These are phyloP conservation scores for Paraphysoderma sedebokerense DNA, from an alignment of 371 early-diverging fungal species.

Conservation along the genomic window DNA sequence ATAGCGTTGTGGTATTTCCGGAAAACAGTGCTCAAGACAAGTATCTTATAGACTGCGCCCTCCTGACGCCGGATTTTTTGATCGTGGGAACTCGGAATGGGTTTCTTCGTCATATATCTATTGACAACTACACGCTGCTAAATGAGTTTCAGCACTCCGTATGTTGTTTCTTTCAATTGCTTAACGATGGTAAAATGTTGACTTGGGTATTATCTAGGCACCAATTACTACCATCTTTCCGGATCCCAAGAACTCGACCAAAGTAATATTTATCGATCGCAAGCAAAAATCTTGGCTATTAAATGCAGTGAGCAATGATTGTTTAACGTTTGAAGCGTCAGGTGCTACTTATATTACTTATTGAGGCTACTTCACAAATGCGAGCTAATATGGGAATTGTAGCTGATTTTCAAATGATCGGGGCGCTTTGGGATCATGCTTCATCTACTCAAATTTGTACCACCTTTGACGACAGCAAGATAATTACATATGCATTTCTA, in stretches of 20 bases:
- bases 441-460: too few species aligned
- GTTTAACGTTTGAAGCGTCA: conserved; percentile 5
- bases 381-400: too few species aligned
- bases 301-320: conserved; percentile 12
- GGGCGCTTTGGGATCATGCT: too few species aligned
- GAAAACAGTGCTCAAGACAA: conserved; percentile 8
- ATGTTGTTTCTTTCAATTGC: too few species aligned
- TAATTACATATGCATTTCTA: too few species aligned
- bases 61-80: conserved; percentile 17
- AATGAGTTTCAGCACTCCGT: conserved; percentile 17
- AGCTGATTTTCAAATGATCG: too few species aligned
- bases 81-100: conserved; percentile 17
- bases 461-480: too few species aligned
- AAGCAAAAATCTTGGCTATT: conserved; percentile 3
- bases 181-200: too few species aligned
- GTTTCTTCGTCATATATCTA: conserved; percentile 9
- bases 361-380: too few species aligned
- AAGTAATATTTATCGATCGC: neutral
- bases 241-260: neutral
- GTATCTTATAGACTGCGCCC: neutral
- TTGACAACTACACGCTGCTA: conserved; percentile 16
- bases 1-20: too few species aligned
- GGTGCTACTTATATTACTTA: neutral
- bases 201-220: neutral
- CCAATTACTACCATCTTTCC: conserved; percentile 1